These are phyloP conservation scores for Nidula niveotomentosa DNA, from an alignment of 1,284 basidiomycete genomes.

Conservation along the genomic window DNA sequence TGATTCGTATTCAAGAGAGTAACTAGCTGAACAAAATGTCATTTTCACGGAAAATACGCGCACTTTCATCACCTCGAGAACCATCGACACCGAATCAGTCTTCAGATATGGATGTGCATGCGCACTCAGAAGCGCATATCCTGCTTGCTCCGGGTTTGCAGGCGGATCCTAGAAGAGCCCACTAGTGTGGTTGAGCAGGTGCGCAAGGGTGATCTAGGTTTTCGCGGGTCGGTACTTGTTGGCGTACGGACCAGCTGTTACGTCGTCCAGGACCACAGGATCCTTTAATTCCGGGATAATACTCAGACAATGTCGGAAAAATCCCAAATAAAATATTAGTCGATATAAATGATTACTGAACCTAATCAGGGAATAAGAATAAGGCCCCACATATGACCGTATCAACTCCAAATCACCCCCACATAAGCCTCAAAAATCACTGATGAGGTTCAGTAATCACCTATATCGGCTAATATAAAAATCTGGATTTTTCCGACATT, in stretches of 20 bases:
- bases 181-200: constrained; percentile 29
- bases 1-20: constrained; percentile 2
- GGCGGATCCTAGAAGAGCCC: constrained; percentile 19
- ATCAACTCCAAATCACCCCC: too few species aligned
- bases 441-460: too few species aligned
- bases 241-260: background rate
- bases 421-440: too few species aligned
- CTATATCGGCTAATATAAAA: too few species aligned
- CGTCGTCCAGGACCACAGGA: constrained; percentile 18
- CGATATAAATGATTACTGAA: too few species aligned
- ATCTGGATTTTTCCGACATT: too few species aligned
- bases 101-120: constrained; percentile 6
- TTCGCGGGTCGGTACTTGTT: constrained; percentile 14
- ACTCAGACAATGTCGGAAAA: too few species aligned
- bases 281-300: constrained; percentile 26
- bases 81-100: constrained; percentile 14
- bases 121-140: background rate
- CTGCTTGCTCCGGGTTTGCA: background rate
- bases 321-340: too few species aligned
- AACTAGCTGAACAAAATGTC: too few species aligned
- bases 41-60: background rate
- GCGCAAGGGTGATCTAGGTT: constrained; percentile 16
- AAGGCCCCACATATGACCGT: too few species aligned
- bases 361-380: too few species aligned
- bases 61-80: constrained; percentile 20